Base-by-base conservation (phyloP, 116 monocot species). In the Dioscorea cayenensis region DNA sequence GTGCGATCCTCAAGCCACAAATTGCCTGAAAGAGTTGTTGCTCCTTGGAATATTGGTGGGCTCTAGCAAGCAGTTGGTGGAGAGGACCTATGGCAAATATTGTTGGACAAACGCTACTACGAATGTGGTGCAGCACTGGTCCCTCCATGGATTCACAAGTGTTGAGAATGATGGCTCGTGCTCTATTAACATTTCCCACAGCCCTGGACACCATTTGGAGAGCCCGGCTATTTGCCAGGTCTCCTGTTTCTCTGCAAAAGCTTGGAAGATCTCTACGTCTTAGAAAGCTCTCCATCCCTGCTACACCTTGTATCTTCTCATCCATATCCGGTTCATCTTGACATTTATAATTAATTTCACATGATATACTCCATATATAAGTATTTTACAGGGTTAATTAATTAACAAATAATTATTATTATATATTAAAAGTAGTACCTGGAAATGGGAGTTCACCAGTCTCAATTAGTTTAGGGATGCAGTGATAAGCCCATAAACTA, bases 211-310 rank as follows among this genome's bases (percentile, higher is more conserved):
- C 2, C 14, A 72, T 28, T 48, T 75, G 64, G n/a, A 88, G 62
- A 3, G 8, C 3, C 14, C 19, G 80, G 61, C 83, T 71, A 20
- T 20, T 49, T 1, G 36, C 25, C 25, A 25, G 3, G 16, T 76
- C 59, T 58, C 61, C 68, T 0, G 64, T 65, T 0, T 29, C 0
- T 36, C 84, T 67, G 65, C 66, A 78, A 19, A 77, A 32, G 43
- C 72, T 51, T 0, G 90, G 84, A 7, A 90, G 75, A 51, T 90
- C 90, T 25, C 90, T 66, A 3, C 90, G 83, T 12, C 90, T 64
- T 17, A 90, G 75, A 38, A 86, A 81, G 25, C 74, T 60, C 70
- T 86, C 86, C 86, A 84, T 90, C 13, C 81, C 86, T 17, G 79
- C 64, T 0, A 90, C 84, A 16, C 73, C 71, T 48, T 51, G 62